Conservation (phyloP, 768 basidiomycete genomes). For the Boletus edulis region DNA sequence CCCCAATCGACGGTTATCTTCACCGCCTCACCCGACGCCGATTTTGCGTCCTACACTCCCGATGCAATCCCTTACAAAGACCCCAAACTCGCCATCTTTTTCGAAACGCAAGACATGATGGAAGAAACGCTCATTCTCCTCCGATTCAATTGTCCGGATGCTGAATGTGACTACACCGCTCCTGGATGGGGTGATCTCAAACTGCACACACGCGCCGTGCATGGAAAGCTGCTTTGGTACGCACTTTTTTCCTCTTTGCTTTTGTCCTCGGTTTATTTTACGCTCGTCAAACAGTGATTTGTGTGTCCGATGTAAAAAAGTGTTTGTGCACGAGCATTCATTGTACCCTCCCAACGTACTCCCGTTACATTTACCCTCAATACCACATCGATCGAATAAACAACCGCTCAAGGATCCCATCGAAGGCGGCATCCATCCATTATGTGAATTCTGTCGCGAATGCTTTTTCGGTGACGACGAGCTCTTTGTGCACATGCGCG, state of each 20-base stretch:
- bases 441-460: slow-evolving; percentile 89
- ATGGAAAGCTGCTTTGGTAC: slow-evolving; percentile 81
- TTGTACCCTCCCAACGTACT: slow-evolving; percentile 70
- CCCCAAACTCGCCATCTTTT: slow-evolving; percentile 70
- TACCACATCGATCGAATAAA: slow-evolving; percentile 42
- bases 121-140: slow-evolving; percentile 89
- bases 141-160: slow-evolving; percentile 90
- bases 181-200: slow-evolving; percentile 90
- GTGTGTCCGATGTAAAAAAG: slow-evolving; percentile 87
- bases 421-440: slow-evolving; percentile 72
- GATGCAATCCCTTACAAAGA: slow-evolving; percentile 65
- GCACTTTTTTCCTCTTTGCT: not conserved
- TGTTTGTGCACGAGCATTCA: slow-evolving; percentile 93
- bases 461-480: slow-evolving; percentile 94
- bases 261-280: not conserved
- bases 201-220: slow-evolving; percentile 73
- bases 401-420: slow-evolving; percentile 50
- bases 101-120: slow-evolving; percentile 93
- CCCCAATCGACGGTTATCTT: slow-evolving; percentile 75
- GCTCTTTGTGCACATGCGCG: slow-evolving; percentile 90
- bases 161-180: slow-evolving; percentile 78
- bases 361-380: slow-evolving; percentile 74
- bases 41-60: slow-evolving; percentile 56
- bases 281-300: slow-evolving; percentile 54
- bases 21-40: slow-evolving; percentile 60